Percentiles rank a stretch among this genome's conserved stretches.
Conservation (phyloP, 2,329 filamentous ascomycete genomes). For the Hymenoscyphus albidus region DNA sequence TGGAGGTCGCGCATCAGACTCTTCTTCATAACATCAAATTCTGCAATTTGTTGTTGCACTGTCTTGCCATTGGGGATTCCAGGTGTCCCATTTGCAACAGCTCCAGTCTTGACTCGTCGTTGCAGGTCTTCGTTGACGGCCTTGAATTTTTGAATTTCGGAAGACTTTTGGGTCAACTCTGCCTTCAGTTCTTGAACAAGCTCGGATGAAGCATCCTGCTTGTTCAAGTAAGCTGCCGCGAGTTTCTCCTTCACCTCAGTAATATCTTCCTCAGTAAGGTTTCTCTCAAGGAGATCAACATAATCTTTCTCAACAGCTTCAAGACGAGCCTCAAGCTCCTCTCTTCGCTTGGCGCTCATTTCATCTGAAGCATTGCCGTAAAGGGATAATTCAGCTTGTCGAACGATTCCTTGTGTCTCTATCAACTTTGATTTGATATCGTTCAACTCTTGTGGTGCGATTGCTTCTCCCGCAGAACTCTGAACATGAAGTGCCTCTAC, state of each 20-base stretch:
- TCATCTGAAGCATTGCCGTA: slow-evolving; percentile 65
- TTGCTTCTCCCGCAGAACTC: slow-evolving; percentile 70
- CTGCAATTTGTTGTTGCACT: slow-evolving; percentile 93
- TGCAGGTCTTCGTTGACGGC: slow-evolving; percentile 77
- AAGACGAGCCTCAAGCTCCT: slow-evolving; percentile 74
- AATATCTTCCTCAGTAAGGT: slow-evolving; percentile 72
- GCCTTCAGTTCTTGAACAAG: slow-evolving; percentile 73
- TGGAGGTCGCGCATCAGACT: slow-evolving; percentile 97
- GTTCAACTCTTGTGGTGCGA: slow-evolving; percentile 77
- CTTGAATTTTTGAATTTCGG: slow-evolving; percentile 80
- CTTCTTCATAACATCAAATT: slow-evolving; percentile 99
- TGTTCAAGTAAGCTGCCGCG: slow-evolving; percentile 70
- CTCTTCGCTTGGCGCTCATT: slow-evolving; percentile 62
- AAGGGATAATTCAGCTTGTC: slow-evolving; percentile 85
- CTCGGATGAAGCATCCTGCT: slow-evolving; percentile 68
- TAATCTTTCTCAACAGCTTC: slow-evolving; percentile 76
- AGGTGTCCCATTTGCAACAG: slow-evolving; percentile 55
- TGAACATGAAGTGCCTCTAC: slow-evolving; percentile 76
- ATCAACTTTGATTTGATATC: slow-evolving; percentile 74
- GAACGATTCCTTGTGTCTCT: slow-evolving; percentile 86
- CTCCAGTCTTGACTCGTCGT: slow-evolving; percentile 63
- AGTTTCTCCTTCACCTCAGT: slow-evolving; percentile 80
- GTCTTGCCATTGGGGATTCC: slow-evolving; percentile 76
- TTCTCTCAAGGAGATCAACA: slow-evolving; percentile 74
- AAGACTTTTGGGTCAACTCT: slow-evolving; percentile 70